phyloP scores from a whole-genome alignment of 805 yeast species.

The Kluyveromyces wickerhamii region DNA sequence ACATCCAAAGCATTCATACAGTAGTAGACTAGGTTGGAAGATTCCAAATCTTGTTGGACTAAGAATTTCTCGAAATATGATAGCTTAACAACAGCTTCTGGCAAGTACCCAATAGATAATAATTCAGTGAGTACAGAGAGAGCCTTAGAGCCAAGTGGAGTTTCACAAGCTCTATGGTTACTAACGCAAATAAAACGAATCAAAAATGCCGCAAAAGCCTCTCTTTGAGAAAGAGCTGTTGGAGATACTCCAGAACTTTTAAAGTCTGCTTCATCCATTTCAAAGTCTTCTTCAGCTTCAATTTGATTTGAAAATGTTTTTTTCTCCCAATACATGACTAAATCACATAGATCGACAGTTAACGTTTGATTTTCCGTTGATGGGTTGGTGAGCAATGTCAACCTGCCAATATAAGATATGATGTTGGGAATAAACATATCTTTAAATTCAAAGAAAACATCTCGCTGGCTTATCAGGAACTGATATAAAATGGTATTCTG shows the following conservation, averaged over 20 bases:
- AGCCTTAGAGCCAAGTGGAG: conserved; percentile 74
- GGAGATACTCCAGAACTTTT: not conserved
- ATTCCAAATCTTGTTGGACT: conserved; percentile 64
- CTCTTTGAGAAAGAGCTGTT: conserved; percentile 76
- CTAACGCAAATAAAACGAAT: conserved; percentile 83
- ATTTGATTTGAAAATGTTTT: conserved; percentile 29
- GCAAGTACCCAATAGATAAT: conserved; percentile 70
- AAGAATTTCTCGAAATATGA: conserved; percentile 83
- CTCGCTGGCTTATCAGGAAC: conserved; percentile 79
- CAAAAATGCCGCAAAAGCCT: conserved; percentile 82
- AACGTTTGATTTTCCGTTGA: conserved; percentile 73
- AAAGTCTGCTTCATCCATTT: conserved; percentile 8
- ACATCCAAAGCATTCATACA: conserved; percentile 91
- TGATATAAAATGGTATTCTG: conserved; percentile 86
- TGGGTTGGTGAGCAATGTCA: conserved; percentile 70
- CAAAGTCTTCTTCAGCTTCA: conserved; percentile 21
- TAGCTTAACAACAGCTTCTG: conserved; percentile 80
- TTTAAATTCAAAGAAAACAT: conserved; percentile 74
- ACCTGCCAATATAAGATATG: conserved; percentile 85
- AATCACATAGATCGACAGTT: conserved; percentile 84
- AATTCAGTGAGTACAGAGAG: conserved; percentile 67
- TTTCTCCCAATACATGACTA: conserved; percentile 80
- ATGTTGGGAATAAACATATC: conserved; percentile 86
- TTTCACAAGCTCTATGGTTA: conserved; percentile 76
- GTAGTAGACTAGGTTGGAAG: conserved; percentile 62